Base-by-base conservation (phyloP, 768 basidiomycete species). In the Kwoniella sp. region DNA sequence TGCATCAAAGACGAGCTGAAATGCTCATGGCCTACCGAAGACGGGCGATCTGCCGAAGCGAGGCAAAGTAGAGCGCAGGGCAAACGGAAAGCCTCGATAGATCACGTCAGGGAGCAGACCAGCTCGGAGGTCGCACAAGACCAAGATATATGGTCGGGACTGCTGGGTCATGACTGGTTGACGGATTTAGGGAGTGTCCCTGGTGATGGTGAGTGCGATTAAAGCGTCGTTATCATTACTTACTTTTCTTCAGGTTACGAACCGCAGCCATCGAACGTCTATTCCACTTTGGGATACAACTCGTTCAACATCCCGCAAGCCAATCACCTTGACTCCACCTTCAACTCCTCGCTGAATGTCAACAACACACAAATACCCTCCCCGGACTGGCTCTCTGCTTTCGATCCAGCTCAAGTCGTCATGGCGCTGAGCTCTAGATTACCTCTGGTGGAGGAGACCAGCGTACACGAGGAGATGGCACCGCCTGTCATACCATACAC, bases 21-120 rank as follows among this genome's bases (percentile, higher is more conserved):
- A 4, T 73, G 72, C 55, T 11, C 30, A 52, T 73, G 72, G 72
- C 72, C 72, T 25, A 50, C 29, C 0, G 58, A 62, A 23, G 72
- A 73, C 48, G 69, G 72, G 11, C 37, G 72, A 26, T 65, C 72
- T 11, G 53, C 64, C 30, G 45, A 62, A 50, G 66, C 66, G 28
- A 31, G 67, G 20, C 28, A 56, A 60, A 34, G 52, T 12, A 51
- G 64, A 34, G 17, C 58, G 28, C 58, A 65, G 29, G 31, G 26
- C 30, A 65, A 50, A 31, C 48, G n/a, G 58, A 25, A 55, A 55
- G 54, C 28, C 29, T 45, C 41, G 41, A 45, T 8, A 20, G 41
- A 45, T 17, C 41, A 45, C 20, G 38, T n/a, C 50, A 45, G 23
- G 15, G 31, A 34, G 38, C 15, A 37, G 4, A 13, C 28, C 15